Base-by-base conservation (phyloP, 805 yeast species). In the Cyberlindnera petersonii region DNA sequence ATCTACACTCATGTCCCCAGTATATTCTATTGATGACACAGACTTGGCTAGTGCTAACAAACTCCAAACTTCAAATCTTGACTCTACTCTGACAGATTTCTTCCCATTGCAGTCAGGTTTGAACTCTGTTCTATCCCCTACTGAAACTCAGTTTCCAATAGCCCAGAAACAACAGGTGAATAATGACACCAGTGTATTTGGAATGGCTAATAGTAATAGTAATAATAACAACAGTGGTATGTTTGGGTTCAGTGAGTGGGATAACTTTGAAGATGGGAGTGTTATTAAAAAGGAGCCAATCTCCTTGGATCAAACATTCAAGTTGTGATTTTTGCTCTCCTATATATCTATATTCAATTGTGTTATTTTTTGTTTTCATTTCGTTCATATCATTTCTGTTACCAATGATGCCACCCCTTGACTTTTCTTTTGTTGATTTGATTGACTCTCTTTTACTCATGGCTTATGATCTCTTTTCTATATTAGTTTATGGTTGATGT, bases 1-100 rank as follows among this genome's bases (percentile, higher is more conserved):
- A 5, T 47, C 51, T 7, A 39, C 53, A 1, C 19, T 47, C 10
- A 43, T 49, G 48, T 44, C 49, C 6, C 53, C 53, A 4, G 46
- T 44, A 6, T 45, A 43, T 24, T 43, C 48, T 19, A 33, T 41
- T n/a, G 48, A 43, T 3, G 35, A 32, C 13, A 22, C 22, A 7
- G 35, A 11, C 15, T 21, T 10, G 34, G 24, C 3, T 22, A 16
- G 10, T 16, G 26, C 23, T 8, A 26, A 19, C 19, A 18, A 13
- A 37, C 17, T 35, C 17, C 39, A 28, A 18, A n/a, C n/a, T n/a
- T n/a, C n/a, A n/a, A 24, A 21, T 14, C 21, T 45, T 22, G 44
- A 35, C 13, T 32, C 42, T 11, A 24, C 40, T 6, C 37, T 35
- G 29, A 27, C 33, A 16, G 44, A 42, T 11, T 34, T 40, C 18